Evolutionary conservation across 805 yeast genomes (phyloP).

Genomic region (Blastobotrys peoriensis): DNA sequence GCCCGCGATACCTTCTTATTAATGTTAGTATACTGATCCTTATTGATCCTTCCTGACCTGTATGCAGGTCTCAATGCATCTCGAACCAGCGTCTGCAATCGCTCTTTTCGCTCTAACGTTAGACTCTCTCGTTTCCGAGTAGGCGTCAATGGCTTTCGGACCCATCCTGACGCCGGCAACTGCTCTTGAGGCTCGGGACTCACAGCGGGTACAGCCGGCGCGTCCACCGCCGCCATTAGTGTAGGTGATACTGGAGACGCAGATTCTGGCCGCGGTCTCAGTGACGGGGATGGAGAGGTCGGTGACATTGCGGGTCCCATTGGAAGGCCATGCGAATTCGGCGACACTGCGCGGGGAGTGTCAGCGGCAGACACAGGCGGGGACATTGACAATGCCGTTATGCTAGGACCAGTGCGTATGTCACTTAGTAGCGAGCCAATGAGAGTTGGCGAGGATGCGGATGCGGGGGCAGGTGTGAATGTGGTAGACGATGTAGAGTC

Average conservation of each 20-base stretch:
- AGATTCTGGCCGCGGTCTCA: neutral
- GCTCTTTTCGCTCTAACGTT: constrained; percentile 42
- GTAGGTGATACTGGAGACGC: neutral
- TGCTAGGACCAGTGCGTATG: neutral
- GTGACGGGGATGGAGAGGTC: neutral
- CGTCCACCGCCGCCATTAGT: neutral
- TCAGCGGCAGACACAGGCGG: neutral
- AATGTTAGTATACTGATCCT: constrained; percentile 48
- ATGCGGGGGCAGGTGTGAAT: too few relatives aligned
- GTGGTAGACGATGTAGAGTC: too few relatives aligned
- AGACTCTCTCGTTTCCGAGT: neutral
- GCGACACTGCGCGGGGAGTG: neutral
- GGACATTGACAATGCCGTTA: neutral
- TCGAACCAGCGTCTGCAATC: constrained; percentile 55
- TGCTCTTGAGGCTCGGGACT: too few relatives aligned
- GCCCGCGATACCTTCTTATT: constrained; percentile 59
- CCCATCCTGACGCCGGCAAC: constrained; percentile 7
- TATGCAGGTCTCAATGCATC: constrained; percentile 46
- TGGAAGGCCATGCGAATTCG: neutral
- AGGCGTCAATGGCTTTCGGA: neutral
- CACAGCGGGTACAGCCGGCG: too few relatives aligned
- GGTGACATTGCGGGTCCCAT: neutral
- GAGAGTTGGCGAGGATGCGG: neutral
- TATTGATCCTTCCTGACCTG: constrained; percentile 30
- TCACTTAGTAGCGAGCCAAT: neutral